A percentile compares a stretch with the other conserved stretches of the same genome.
phyloP scores from a whole-genome alignment of 2,329 filamentous ascomycete species.

The Ciborinia camelliae region DNA sequence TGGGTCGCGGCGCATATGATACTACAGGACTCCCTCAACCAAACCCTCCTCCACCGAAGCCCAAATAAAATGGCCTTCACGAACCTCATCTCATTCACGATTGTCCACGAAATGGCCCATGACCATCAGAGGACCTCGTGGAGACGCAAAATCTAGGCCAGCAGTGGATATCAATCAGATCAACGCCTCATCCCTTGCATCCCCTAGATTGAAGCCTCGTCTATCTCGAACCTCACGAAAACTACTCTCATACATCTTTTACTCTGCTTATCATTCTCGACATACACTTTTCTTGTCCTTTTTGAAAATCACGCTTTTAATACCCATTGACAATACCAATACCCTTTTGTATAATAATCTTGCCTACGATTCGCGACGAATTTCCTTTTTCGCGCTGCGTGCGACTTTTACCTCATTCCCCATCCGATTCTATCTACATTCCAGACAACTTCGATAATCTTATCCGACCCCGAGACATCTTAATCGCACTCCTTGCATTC shows the following conservation, averaged over 20 bases:
- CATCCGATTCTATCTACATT: constrained; percentile 18
- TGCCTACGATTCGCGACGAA: constrained; percentile 21
- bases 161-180: background rate
- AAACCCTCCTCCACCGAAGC: constrained; percentile 34
- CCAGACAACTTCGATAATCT: constrained; percentile 16
- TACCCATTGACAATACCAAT: constrained; percentile 13
- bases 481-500: constrained; percentile 17
- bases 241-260: background rate
- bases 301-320: constrained; percentile 20
- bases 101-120: constrained; percentile 17
- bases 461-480: constrained; percentile 7
- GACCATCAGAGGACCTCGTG: constrained; percentile 13
- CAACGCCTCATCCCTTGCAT: constrained; percentile 4
- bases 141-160: constrained; percentile 5
- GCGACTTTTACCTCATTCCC: constrained; percentile 15
- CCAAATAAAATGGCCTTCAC: constrained; percentile 31
- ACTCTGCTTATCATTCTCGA: constrained; percentile 4
- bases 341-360: constrained; percentile 19
- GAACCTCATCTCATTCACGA: constrained; percentile 18
- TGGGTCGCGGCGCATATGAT: constrained; percentile 52
- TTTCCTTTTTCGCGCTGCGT: constrained; percentile 21
- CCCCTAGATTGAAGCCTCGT: background rate
- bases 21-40: constrained; percentile 50
- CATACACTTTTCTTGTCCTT: background rate
- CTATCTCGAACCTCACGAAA: constrained; percentile 20